Conservation (phyloP, 2,329 filamentous ascomycete species). For the Ophiostoma australiae region DNA sequence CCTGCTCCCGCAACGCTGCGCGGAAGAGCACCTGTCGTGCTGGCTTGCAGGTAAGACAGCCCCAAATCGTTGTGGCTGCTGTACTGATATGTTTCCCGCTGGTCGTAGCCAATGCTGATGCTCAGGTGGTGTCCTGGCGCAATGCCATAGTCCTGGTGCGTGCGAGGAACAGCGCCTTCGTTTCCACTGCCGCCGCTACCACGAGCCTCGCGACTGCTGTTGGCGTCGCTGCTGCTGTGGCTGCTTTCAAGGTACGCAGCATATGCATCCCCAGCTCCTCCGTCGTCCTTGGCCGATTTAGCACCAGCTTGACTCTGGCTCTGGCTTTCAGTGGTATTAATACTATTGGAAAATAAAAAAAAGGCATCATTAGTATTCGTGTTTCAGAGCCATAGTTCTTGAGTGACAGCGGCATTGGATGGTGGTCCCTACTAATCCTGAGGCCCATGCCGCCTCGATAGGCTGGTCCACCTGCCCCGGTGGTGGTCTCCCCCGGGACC, state of each 20-base stretch:
- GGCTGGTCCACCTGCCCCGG: background rate
- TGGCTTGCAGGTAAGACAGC: background rate
- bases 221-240: background rate
- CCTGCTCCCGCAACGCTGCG: background rate
- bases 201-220: background rate
- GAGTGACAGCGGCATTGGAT: background rate
- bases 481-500: background rate
- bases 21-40: background rate
- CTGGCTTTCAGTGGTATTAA: background rate
- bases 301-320: background rate
- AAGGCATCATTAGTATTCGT: background rate
- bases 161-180: background rate
- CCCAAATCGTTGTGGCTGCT: background rate
- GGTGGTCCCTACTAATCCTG: conserved; percentile 6
- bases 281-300: background rate
- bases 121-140: background rate
- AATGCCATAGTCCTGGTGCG: background rate
- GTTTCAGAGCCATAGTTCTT: background rate
- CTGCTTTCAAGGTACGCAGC: background rate
- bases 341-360: background rate
- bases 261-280: background rate
- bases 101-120: background rate
- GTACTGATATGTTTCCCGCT: background rate
- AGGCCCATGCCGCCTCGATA: background rate
- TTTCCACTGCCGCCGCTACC: background rate